Conservation (phyloP, 441 rosid genomes). For the Pelargonium myrrhifolium region DNA sequence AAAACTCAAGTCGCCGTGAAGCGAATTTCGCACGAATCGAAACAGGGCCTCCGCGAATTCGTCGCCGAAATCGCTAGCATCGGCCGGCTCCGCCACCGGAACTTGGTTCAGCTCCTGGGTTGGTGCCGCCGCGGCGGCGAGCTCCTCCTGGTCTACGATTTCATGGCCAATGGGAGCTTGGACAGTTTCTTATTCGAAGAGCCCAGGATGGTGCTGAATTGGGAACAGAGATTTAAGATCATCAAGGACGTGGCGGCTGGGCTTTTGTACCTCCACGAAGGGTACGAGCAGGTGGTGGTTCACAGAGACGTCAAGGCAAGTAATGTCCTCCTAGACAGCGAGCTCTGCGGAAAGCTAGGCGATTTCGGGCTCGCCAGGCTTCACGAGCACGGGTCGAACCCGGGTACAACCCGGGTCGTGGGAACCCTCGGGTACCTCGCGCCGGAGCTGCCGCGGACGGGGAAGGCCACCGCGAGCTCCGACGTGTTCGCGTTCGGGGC, state of each 20-base stretch:
- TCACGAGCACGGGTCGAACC: slow-evolving; percentile 73
- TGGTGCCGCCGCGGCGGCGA: slow-evolving; percentile 63
- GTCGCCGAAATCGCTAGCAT: slow-evolving; percentile 65
- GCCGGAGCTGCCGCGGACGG: slow-evolving; percentile 70
- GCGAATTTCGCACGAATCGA: slow-evolving; percentile 61
- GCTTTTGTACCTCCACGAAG: slow-evolving; percentile 68
- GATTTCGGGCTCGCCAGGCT: slow-evolving; percentile 81
- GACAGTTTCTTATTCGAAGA: slow-evolving; percentile 51
- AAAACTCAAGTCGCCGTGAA: slow-evolving; percentile 62
- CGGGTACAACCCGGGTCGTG: slow-evolving; percentile 70
- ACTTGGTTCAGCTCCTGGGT: slow-evolving; percentile 62
- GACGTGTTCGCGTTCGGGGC: slow-evolving; percentile 89
- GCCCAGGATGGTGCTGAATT: slow-evolving; percentile 37
- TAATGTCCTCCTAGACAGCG: slow-evolving; percentile 57
- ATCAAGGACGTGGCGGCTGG: slow-evolving; percentile 70
- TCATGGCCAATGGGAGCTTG: slow-evolving; percentile 74
- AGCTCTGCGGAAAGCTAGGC: slow-evolving; percentile 55
- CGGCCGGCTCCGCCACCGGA: slow-evolving; percentile 75
- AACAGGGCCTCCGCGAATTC: slow-evolving; percentile 72
- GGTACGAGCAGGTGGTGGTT: slow-evolving; percentile 66
- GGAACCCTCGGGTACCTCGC: slow-evolving; percentile 87
- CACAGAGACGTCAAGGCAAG: slow-evolving; percentile 83
- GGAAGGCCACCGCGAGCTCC: slow-evolving; percentile 56
- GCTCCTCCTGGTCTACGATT: slow-evolving; percentile 68
- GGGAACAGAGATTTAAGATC: slow-evolving; percentile 68